These are phyloP conservation scores for Pythium myriotylum DNA, from an alignment of 352 stramenopile genomes.

Conservation along the genomic window DNA sequence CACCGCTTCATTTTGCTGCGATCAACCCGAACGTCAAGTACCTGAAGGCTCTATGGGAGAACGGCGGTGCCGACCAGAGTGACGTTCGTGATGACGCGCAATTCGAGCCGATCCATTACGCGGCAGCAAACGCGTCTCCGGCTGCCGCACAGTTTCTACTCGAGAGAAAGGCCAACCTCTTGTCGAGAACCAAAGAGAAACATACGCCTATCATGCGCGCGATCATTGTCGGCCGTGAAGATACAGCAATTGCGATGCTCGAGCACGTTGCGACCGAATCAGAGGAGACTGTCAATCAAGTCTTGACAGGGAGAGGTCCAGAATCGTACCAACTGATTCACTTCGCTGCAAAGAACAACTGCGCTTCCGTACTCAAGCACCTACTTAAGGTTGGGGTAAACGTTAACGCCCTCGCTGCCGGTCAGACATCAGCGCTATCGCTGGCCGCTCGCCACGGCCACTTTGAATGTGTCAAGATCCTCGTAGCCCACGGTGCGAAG, in stretches of 20 bases:
- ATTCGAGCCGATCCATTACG: slow-evolving; percentile 71
- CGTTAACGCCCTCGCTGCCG: slow-evolving; percentile 40
- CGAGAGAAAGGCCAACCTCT: slow-evolving; percentile 44
- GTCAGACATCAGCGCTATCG: slow-evolving; percentile 55
- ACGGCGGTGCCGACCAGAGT: slow-evolving; percentile 40
- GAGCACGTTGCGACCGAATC: slow-evolving; percentile 43
- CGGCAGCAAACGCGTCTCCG: slow-evolving; percentile 48
- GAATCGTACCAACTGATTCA: slow-evolving; percentile 57
- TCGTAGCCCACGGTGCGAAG: slow-evolving; percentile 52
- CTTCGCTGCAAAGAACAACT: slow-evolving; percentile 52
- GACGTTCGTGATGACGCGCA: slow-evolving; percentile 44
- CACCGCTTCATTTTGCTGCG: slow-evolving; percentile 65
- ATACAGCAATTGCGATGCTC: slow-evolving; percentile 55
- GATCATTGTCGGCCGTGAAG: slow-evolving; percentile 40
- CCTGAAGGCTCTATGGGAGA: slow-evolving; percentile 57
- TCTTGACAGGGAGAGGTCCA: slow-evolving; percentile 44
- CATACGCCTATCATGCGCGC: slow-evolving; percentile 66
- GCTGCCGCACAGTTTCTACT: slow-evolving; percentile 56
- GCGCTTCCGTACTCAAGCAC: slow-evolving; percentile 43
- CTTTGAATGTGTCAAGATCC: slow-evolving; percentile 45
- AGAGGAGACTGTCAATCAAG: slow-evolving; percentile 20
- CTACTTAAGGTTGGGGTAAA: slow-evolving; percentile 51
- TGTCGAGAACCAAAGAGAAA: slow-evolving; percentile 51
- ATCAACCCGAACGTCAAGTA: slow-evolving; percentile 76
- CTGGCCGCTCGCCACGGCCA: slow-evolving; percentile 60